Conservation (phyloP, 495 filamentous ascomycete species). For the Penicillium goetzii region DNA sequence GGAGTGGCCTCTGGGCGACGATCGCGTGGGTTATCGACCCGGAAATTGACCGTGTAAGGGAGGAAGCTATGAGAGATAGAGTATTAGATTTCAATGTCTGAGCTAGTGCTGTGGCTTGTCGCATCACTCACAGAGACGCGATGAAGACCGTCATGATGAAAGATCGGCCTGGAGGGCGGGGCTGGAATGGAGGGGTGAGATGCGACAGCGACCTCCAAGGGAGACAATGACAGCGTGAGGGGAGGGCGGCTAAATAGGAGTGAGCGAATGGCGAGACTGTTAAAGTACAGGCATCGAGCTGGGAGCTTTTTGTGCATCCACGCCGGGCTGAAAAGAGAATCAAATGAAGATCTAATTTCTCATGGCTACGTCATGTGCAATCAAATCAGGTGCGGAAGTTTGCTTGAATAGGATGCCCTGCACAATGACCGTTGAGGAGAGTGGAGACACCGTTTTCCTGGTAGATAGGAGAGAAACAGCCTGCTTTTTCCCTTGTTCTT, state of each 20-base stretch:
- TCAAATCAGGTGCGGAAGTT: conserved; percentile 22
- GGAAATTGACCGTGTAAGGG: conserved; percentile 86
- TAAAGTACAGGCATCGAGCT: conserved; percentile 15
- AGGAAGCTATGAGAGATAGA: conserved; percentile 64
- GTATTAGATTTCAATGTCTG: conserved; percentile 6
- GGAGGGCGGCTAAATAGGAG: neutral
- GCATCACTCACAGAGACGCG: conserved; percentile 72
- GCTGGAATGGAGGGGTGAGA: conserved; percentile 14
- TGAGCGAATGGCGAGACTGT: conserved; percentile 2
- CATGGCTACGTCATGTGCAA: conserved; percentile 51
- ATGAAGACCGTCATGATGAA: conserved; percentile 79
- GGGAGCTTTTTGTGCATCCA: neutral
- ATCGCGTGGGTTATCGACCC: conserved; percentile 37
- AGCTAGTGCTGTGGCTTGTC: conserved; percentile 8
- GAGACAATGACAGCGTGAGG: neutral
- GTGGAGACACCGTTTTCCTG: neutral
- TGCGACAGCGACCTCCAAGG: neutral
- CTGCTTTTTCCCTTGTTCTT: conserved; percentile 9
- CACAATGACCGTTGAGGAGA: neutral
- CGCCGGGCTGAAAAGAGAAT: conserved; percentile 26
- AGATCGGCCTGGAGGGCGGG: conserved; percentile 14
- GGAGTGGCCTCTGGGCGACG: conserved; percentile 29
- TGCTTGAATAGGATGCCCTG: neutral
- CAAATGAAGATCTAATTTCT: conserved; percentile 36
- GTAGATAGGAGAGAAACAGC: neutral